A percentile compares a stretch with the other conserved stretches of the same genome.
Conservation (phyloP, 192 early-diverging fungal species). For the Gonapodya prolifera region DNA sequence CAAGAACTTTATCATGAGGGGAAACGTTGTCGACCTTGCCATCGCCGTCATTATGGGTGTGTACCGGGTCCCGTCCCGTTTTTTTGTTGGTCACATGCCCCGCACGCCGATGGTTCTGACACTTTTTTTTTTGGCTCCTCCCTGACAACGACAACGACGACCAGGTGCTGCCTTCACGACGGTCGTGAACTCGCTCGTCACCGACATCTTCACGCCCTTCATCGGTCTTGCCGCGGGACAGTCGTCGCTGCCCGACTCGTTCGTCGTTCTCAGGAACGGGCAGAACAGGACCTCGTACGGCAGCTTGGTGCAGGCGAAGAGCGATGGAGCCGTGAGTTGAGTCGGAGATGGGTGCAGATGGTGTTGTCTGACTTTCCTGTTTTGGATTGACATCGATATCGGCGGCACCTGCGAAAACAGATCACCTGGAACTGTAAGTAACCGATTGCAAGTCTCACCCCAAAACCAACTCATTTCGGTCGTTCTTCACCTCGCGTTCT, state of each 20-base stretch:
- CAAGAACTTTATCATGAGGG: background rate
- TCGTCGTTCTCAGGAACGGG: background rate
- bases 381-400: too few species aligned
- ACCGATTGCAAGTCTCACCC: too few species aligned
- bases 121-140: background rate
- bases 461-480: background rate
- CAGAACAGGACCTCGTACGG: background rate
- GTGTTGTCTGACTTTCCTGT: background rate
- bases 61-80: background rate
- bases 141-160: background rate
- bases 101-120: background rate
- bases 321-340: background rate
- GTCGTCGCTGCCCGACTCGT: background rate
- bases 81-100: background rate
- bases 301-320: background rate
- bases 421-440: background rate
- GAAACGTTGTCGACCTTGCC: constrained; percentile 4
- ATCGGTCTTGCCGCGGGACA: background rate
- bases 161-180: background rate
- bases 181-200: background rate
- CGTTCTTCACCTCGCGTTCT: background rate
- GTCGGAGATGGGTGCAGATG: background rate
- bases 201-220: background rate
- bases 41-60: constrained; percentile 1
- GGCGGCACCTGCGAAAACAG: too few species aligned